Conservation (phyloP, 2,329 filamentous ascomycete genomes). For the Dactylellina cionopaga region DNA sequence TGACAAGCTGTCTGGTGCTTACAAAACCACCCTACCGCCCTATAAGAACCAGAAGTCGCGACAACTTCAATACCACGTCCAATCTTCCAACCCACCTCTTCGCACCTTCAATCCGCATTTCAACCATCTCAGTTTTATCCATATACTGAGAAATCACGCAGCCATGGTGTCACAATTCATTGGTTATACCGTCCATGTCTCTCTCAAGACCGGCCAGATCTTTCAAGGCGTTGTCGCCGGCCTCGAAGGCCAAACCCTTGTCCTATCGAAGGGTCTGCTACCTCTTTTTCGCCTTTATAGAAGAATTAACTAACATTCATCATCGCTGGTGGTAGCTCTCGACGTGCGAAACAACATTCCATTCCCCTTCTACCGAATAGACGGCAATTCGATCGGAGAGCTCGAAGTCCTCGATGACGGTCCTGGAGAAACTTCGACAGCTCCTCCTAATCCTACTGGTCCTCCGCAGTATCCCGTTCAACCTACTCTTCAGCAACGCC, state of each 20-base stretch:
- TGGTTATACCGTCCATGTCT: conserved; percentile 79
- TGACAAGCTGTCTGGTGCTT: conserved; percentile 5
- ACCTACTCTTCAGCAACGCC: conserved; percentile 49
- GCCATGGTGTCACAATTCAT: conserved; percentile 76
- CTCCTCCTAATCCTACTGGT: conserved; percentile 41
- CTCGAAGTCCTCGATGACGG: conserved; percentile 65
- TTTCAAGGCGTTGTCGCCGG: conserved; percentile 77
- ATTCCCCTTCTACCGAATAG: conserved; percentile 67
- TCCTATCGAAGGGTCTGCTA: conserved; percentile 74
- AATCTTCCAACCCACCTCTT: background rate
- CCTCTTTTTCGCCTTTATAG: conserved; percentile 26
- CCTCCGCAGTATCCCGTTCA: conserved; percentile 12
- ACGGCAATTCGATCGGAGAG: conserved; percentile 70
- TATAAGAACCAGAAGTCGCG: background rate
- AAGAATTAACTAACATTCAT: conserved; percentile 58
- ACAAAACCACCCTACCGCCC: background rate
- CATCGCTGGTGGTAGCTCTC: conserved; percentile 65
- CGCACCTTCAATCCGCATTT: background rate
- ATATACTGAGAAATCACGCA: background rate
- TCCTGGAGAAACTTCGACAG: conserved; percentile 8
- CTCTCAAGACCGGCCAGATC: conserved; percentile 73
- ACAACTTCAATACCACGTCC: background rate
- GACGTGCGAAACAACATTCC: conserved; percentile 67
- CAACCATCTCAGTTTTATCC: background rate
- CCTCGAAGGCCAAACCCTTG: conserved; percentile 75